phyloP scores from a whole-genome alignment of 768 basidiomycete species.

The Pleurotus platypus region DNA sequence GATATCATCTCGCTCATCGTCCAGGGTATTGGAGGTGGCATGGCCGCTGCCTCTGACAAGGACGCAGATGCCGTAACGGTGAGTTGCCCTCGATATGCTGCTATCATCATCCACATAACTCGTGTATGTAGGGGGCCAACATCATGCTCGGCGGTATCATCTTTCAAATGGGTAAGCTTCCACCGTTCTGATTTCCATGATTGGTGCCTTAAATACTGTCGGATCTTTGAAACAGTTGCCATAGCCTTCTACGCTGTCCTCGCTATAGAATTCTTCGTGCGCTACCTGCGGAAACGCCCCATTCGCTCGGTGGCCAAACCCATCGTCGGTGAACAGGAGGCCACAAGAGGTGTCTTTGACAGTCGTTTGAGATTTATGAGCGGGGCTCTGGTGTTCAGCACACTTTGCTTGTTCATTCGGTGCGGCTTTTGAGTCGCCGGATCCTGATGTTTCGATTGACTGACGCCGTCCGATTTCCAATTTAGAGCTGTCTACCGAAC shows the following conservation, averaged over 20 bases:
- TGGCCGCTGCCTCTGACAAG: constrained; percentile 29
- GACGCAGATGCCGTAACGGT: constrained; percentile 13
- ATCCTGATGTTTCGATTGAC: too few species aligned
- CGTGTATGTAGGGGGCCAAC: constrained; percentile 24
- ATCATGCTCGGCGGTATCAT: constrained; percentile 64
- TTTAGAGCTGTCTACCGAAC: constrained; percentile 37
- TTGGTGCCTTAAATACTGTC: constrained; percentile 32
- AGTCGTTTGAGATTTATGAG: constrained; percentile 26
- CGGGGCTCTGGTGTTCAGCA: constrained; percentile 29
- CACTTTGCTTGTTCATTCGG: constrained; percentile 50
- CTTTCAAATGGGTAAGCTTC: constrained; percentile 45
- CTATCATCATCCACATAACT: constrained; percentile 49
- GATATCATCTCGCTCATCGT: constrained; percentile 51
- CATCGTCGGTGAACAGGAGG: constrained; percentile 13
- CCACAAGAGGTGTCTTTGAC: constrained; percentile 12
- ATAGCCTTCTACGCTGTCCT: constrained; percentile 38
- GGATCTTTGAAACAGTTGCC: constrained; percentile 34
- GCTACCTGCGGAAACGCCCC: constrained; percentile 34
- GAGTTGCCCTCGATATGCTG: constrained; percentile 12
- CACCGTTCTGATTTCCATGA: constrained; percentile 17
- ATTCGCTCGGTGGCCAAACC: constrained; percentile 29
- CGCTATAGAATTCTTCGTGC: constrained; percentile 42
- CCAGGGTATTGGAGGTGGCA: constrained; percentile 54
- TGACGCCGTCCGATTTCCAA: not conserved
- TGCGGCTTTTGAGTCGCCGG: constrained; percentile 15